Conservation (phyloP, 306 rosid genomes). For the Rosa multiflora region DNA sequence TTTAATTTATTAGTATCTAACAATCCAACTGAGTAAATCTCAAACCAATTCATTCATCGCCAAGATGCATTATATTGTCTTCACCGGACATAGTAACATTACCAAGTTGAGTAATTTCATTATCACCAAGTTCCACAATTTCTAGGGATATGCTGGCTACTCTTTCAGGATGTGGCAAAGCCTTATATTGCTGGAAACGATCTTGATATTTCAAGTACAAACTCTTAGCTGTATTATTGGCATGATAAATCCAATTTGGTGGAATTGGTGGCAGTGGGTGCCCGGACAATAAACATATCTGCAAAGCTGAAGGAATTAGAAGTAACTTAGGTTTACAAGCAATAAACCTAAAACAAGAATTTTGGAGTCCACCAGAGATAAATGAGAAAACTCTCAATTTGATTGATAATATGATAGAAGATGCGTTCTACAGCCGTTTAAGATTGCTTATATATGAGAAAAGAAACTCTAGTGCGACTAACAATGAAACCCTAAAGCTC, state of each 20-base stretch:
- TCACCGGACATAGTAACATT: background rate
- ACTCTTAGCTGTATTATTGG: background rate
- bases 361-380: too few relatives aligned
- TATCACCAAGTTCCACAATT: background rate
- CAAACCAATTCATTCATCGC: background rate
- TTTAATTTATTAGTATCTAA: too few relatives aligned
- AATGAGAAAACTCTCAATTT: background rate
- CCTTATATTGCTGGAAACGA: background rate
- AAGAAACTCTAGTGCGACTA: too few relatives aligned
- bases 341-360: too few relatives aligned
- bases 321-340: too few relatives aligned
- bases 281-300: background rate
- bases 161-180: background rate
- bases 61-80: background rate
- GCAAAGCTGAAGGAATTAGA: background rate
- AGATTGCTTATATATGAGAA: too few relatives aligned
- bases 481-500: too few relatives aligned
- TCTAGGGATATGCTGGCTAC: background rate
- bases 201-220: background rate
- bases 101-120: too few relatives aligned
- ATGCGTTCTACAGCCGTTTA: too few relatives aligned
- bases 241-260: background rate
- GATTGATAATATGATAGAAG: background rate
- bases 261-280: background rate
- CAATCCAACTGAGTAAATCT: too few relatives aligned